These are phyloP conservation scores for Kregervanrija pseudodelftensis DNA, from an alignment of 805 yeast genomes.

Conservation along the genomic window DNA sequence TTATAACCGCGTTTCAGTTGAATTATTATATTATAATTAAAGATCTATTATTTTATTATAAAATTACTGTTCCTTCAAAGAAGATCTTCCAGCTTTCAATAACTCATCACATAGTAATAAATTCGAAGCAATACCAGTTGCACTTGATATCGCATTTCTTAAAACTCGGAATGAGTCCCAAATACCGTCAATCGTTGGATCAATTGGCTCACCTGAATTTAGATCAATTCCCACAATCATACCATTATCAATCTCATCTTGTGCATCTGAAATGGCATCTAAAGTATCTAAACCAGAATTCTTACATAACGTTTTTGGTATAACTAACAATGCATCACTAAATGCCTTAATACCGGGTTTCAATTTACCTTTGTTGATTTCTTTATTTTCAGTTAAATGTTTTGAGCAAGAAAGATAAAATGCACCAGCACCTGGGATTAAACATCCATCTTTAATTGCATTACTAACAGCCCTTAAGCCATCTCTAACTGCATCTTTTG, in stretches of 20 bases:
- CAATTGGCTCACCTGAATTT: slow-evolving; percentile 90
- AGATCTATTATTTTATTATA: no score
- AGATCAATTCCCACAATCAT: slow-evolving; percentile 87
- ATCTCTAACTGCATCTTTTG: slow-evolving; percentile 95
- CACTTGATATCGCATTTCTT: slow-evolving; percentile 86
- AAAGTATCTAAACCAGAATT: slow-evolving; percentile 93
- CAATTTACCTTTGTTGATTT: slow-evolving; percentile 66
- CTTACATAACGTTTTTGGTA: slow-evolving; percentile 87
- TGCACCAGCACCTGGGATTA: slow-evolving; percentile 97
- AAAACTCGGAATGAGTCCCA: slow-evolving; percentile 96
- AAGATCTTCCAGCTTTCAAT: slow-evolving; percentile 92
- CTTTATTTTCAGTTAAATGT: slow-evolving; percentile 49
- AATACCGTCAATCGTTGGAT: slow-evolving; percentile 87
- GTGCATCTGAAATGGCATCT: slow-evolving; percentile 82
- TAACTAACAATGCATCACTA: slow-evolving; percentile 81
- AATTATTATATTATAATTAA: no score
- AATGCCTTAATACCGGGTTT: slow-evolving; percentile 91
- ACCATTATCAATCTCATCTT: slow-evolving; percentile 79
- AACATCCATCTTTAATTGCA: slow-evolving; percentile 73
- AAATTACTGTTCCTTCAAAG: slow-evolving; percentile 50
- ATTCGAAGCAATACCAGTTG: slow-evolving; percentile 91
- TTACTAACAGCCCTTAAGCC: slow-evolving; percentile 94
- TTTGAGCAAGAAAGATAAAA: slow-evolving; percentile 79
- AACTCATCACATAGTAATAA: slow-evolving; percentile 91
- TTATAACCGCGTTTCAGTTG: no score